A percentile compares a stretch with the other conserved stretches of the same genome.
These are phyloP conservation scores for Dactylorhiza incarnata DNA, from an alignment of 106 monocot genomes.

Conservation along the genomic window DNA sequence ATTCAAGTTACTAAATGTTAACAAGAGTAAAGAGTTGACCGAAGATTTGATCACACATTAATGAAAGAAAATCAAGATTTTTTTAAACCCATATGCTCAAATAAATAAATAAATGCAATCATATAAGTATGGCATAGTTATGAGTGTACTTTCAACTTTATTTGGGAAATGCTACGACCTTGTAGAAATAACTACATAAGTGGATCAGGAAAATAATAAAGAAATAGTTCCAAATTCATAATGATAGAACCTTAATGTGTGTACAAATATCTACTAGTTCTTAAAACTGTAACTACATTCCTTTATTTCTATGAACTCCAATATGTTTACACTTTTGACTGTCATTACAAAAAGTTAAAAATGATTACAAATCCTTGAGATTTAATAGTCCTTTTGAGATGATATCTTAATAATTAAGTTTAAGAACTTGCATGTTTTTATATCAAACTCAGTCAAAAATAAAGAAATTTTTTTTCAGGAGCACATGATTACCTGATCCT, in stretches of 20 bases:
- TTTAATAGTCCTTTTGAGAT: background rate
- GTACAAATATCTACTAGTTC: background rate
- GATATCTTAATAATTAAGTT: too few species aligned
- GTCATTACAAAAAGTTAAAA: background rate
- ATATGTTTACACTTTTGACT: background rate
- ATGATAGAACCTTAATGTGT: background rate
- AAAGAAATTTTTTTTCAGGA: background rate
- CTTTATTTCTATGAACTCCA: background rate
- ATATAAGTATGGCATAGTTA: background rate
- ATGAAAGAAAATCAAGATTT: background rate
- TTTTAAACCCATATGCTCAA: background rate
- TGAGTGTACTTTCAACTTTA: conserved; percentile 72
- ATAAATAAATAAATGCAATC: background rate
- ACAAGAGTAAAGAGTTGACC: background rate
- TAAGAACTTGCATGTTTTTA: background rate
- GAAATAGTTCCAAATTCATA: background rate
- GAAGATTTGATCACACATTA: background rate
- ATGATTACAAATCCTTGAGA: background rate
- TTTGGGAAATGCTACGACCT: conserved; percentile 83
- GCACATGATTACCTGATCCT: conserved; percentile 45
- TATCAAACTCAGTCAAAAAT: background rate
- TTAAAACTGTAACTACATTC: too few species aligned
- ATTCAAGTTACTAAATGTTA: background rate
- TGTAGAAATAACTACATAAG: conserved; percentile 4
- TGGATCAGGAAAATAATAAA: background rate